Percentiles rank a stretch among this genome's conserved stretches.
Evolutionary conservation across 2,329 filamentous ascomycete genomes (phyloP).

Genomic region (Claviceps monticola): DNA sequence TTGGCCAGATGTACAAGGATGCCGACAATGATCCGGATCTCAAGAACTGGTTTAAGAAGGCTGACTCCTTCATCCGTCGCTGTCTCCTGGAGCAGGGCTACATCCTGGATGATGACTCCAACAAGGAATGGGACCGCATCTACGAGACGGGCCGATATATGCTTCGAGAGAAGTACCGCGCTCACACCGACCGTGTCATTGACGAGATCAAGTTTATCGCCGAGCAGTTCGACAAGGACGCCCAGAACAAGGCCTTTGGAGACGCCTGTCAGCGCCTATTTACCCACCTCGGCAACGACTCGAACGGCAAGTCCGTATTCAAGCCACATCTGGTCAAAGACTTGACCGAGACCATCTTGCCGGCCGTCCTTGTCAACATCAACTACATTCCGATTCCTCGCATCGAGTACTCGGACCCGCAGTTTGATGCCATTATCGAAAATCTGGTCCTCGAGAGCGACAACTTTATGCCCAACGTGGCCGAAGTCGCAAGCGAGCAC

Average conservation of each 20-base stretch:
- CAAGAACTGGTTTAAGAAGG: conserved; percentile 72
- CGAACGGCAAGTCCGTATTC: conserved; percentile 72
- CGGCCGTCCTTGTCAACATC: conserved; percentile 66
- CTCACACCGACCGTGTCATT: conserved; percentile 71
- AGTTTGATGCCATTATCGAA: conserved; percentile 80
- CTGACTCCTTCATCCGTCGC: conserved; percentile 67
- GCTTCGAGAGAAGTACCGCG: conserved; percentile 74
- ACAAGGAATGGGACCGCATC: conserved; percentile 66
- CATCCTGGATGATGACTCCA: conserved; percentile 70
- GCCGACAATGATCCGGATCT: conserved; percentile 79
- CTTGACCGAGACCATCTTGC: conserved; percentile 72
- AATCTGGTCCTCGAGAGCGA: conserved; percentile 92
- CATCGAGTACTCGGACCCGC: conserved; percentile 78
- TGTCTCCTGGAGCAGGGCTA: conserved; percentile 83
- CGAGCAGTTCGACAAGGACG: conserved; percentile 79
- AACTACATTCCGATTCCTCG: conserved; percentile 87
- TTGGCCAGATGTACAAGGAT: conserved; percentile 75
- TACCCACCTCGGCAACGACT: conserved; percentile 71
- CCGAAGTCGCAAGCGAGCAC: conserved; percentile 84
- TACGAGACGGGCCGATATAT: conserved; percentile 79
- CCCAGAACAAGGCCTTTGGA: conserved; percentile 71
- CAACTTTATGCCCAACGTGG: conserved; percentile 86
- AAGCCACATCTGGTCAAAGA: conserved; percentile 91
- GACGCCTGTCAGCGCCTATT: conserved; percentile 72
- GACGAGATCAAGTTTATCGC: conserved; percentile 85